phyloP scores from a whole-genome alignment of 2,329 filamentous ascomycete species.

The Diaporthe sp. region DNA sequence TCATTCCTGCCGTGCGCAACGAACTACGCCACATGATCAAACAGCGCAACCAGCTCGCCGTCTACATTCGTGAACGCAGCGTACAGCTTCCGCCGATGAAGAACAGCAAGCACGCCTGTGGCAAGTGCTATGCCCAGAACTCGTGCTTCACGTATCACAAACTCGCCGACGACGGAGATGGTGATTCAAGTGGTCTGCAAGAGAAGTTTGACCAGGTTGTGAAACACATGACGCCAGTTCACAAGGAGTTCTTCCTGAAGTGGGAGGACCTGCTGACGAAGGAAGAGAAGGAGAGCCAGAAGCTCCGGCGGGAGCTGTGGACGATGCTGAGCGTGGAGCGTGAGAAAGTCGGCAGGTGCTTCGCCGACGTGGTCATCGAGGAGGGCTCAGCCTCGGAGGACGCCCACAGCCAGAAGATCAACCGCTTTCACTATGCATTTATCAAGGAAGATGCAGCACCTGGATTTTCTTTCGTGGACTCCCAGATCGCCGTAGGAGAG shows the following conservation, averaged over 20 bases:
- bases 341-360: slow-evolving; percentile 89
- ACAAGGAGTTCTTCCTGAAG: slow-evolving; percentile 89
- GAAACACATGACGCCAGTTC: slow-evolving; percentile 76
- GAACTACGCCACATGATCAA: slow-evolving; percentile 98
- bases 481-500: slow-evolving; percentile 86
- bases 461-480: slow-evolving; percentile 88
- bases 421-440: slow-evolving; percentile 89
- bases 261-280: slow-evolving; percentile 95
- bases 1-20: slow-evolving; percentile 85
- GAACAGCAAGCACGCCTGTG: slow-evolving; percentile 83
- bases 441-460: slow-evolving; percentile 72
- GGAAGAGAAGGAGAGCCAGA: slow-evolving; percentile 91
- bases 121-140: slow-evolving; percentile 88
- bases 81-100: slow-evolving; percentile 87
- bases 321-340: slow-evolving; percentile 92
- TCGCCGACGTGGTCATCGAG: slow-evolving; percentile 86
- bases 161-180: slow-evolving; percentile 84
- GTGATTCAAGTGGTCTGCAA: slow-evolving; percentile 82
- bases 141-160: slow-evolving; percentile 95
- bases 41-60: slow-evolving; percentile 89
- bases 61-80: slow-evolving; percentile 83
- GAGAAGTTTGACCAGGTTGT: slow-evolving; percentile 86
- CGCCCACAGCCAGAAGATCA: slow-evolving; percentile 81
- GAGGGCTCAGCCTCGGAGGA: slow-evolving; percentile 80
- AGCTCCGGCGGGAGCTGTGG: slow-evolving; percentile 90